These are phyloP conservation scores for Yueomyces sp. DNA, from an alignment of 1,139 yeast genomes.

Conservation along the genomic window DNA sequence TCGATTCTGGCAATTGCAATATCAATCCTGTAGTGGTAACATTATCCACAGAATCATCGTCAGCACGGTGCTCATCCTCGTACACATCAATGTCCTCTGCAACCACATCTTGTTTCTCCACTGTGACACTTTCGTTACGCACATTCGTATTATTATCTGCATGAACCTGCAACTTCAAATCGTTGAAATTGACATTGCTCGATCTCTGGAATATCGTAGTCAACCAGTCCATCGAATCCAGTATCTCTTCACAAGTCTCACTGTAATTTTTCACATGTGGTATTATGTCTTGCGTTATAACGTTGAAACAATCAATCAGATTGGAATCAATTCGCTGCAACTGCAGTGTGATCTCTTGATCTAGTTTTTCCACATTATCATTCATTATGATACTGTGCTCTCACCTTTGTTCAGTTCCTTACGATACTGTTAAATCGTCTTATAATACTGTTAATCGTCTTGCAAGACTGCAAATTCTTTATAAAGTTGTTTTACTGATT, in stretches of 20 bases:
- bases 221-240: constrained; percentile 21
- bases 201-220: constrained; percentile 22
- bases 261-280: constrained; percentile 21
- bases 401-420: too few species aligned
- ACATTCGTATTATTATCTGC: background rate
- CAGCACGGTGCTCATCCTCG: background rate
- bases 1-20: constrained; percentile 16
- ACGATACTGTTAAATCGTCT: too few species aligned
- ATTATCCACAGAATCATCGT: constrained; percentile 4
- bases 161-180: background rate
- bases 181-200: constrained; percentile 14
- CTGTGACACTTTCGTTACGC: background rate
- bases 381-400: background rate
- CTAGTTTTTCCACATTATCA: constrained; percentile 44
- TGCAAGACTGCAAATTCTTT: too few species aligned
- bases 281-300: constrained; percentile 21
- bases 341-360: constrained; percentile 69
- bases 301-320: constrained; percentile 19
- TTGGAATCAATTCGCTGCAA: constrained; percentile 66
- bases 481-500: too few species aligned
- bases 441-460: too few species aligned
- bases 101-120: background rate
- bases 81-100: background rate
- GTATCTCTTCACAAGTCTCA: constrained; percentile 17
- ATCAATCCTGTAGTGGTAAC: constrained; percentile 18